Conservation (phyloP, 345 rosid genomes). For the Salix brachista region DNA sequence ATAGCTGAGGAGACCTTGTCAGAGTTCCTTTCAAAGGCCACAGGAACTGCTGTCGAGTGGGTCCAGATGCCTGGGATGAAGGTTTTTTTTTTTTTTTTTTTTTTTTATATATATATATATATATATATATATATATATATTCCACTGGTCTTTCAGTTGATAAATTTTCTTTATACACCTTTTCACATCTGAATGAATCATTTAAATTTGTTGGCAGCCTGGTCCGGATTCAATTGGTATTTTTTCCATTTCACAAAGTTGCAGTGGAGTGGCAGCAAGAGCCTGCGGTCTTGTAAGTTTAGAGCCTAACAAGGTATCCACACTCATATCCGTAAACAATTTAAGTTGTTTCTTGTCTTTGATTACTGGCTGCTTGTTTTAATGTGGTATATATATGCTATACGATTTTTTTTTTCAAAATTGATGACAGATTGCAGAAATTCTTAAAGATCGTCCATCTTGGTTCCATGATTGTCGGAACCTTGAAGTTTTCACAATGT, state of each 20-base stretch:
- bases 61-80: slow-evolving; percentile 99
- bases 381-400: background rate
- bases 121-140: background rate
- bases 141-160: background rate
- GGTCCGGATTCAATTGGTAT: slow-evolving; percentile 99
- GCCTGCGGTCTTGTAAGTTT: slow-evolving; percentile 99
- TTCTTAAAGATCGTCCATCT: slow-evolving; percentile 93
- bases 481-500: slow-evolving; percentile 94
- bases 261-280: slow-evolving; percentile 99
- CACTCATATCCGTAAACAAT: background rate
- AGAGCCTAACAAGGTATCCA: slow-evolving; percentile 81
- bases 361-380: background rate
- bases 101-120: background rate
- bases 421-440: slow-evolving; percentile 79
- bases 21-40: slow-evolving; percentile 99
- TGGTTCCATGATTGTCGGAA: slow-evolving; percentile 99
- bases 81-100: slow-evolving; percentile 46
- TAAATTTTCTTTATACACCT: background rate
- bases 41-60: slow-evolving; percentile 99
- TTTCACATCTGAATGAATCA: background rate
- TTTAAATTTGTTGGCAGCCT: slow-evolving; percentile 53
- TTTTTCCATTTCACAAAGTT: slow-evolving; percentile 98
- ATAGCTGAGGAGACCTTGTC: slow-evolving; percentile 99
- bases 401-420: background rate
- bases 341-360: background rate